Base-by-base conservation (phyloP, 805 yeast genomes). In the Wickerhamomyces canadensis region DNA sequence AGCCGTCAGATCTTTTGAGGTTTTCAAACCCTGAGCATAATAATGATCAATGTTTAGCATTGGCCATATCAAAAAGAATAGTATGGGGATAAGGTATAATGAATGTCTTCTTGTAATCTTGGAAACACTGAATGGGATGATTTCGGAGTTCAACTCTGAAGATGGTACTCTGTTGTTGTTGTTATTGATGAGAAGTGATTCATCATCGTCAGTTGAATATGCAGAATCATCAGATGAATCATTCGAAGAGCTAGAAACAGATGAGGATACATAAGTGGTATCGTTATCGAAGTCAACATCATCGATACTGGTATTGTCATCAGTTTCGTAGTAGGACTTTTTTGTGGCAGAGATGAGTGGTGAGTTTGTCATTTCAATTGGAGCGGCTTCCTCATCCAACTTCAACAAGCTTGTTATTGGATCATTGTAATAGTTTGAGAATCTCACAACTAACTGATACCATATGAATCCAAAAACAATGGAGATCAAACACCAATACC, bases 1-100 rank as follows among this genome's bases (percentile, higher is more conserved):
- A 1, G 86, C 79, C 21, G 68, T 41, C 9, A 78, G 44, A 55
- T 80, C 85, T 45, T 71, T 69, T 12, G 56, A 46, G 8, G 68
- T 63, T 34, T 66, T 56, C 34, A 71, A 61, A 15, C 66, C 74
- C 8, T 60, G 55, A 8, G 69, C 60, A 27, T 73, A 58, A 27
- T 52, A 48, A 42, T 69, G 68, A 24, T 56, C 71, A 5, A 70
- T 10, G 54, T 78, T 78, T 26, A 80, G 53, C 1, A 71, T 31
- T 7, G 72, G 57, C 79, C 80, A 76, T 13, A 72, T 57, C 12
- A 54, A 46, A 3, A 66, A 63, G 24, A 74, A 40, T 9, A 77
- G 51, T 4, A 70, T 43, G 0, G 72, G 64, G 9, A 43, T 41
- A 24, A 46, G 12, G 36, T 43, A 48, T 12, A 47, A 31, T 14